A percentile compares a stretch with the other conserved stretches of the same genome.
Evolutionary conservation across 805 yeast species (phyloP).

Genomic region (Hanseniaspora lachancei): DNA sequence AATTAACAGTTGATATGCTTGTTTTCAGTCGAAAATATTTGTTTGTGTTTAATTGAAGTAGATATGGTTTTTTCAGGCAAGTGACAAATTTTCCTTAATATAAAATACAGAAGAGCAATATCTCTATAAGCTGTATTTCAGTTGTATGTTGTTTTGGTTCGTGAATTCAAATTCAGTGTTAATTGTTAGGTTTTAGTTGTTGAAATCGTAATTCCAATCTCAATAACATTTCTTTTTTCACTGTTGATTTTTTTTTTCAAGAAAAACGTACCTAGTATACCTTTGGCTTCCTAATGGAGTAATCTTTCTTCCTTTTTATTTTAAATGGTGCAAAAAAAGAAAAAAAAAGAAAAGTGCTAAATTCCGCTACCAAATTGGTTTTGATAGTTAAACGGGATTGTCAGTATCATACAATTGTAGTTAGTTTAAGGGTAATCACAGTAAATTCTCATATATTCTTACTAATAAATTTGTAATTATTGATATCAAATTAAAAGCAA

Average conservation of each 20-base stretch:
- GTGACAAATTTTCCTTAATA: too few species aligned
- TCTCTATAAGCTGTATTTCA: too few species aligned
- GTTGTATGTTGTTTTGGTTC: background rate
- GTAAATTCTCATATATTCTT: too few species aligned
- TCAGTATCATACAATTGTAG: too few species aligned
- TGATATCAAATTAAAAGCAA: too few species aligned
- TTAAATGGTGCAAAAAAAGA: background rate
- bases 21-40: background rate
- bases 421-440: too few species aligned
- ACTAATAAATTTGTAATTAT: too few species aligned
- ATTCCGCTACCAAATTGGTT: background rate
- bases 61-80: too few species aligned
- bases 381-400: background rate
- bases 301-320: background rate
- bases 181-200: constrained; percentile 11
- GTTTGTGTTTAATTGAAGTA: too few species aligned
- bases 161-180: constrained; percentile 13
- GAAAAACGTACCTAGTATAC: background rate
- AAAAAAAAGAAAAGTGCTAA: background rate
- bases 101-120: too few species aligned
- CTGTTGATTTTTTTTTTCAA: background rate
- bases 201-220: constrained; percentile 12
- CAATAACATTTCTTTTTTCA: constrained; percentile 1
- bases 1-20: too few species aligned
- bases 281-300: background rate